Conservation (phyloP, 2,329 filamentous ascomycete genomes). For the Aspergillus flavus region DNA sequence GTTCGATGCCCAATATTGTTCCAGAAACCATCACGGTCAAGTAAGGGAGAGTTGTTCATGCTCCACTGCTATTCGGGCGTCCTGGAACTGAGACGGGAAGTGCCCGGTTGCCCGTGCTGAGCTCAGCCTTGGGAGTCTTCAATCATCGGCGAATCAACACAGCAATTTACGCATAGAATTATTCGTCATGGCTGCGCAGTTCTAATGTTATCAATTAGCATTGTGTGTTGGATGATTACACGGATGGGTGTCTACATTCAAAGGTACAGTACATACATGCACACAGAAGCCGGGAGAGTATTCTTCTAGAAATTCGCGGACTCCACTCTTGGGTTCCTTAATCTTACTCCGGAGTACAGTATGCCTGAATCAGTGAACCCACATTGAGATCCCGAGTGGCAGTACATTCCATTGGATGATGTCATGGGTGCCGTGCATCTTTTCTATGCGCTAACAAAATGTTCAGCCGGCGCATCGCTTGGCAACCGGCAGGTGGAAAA, state of each 20-base stretch:
- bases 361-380: neutral
- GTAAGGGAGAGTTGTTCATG: neutral
- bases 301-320: constrained; percentile 16
- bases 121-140: neutral
- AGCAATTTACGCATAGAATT: neutral
- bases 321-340: constrained; percentile 16
- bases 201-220: neutral
- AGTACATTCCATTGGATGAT: constrained; percentile 13
- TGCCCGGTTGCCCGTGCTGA: constrained; percentile 8
- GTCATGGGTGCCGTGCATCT: constrained; percentile 10
- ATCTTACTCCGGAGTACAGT: constrained; percentile 11
- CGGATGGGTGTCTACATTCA: neutral
- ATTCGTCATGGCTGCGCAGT: neutral
- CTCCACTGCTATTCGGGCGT: constrained; percentile 2
- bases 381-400: constrained; percentile 6
- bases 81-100: neutral
- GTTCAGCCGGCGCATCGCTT: constrained; percentile 1
- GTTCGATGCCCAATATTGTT: neutral
- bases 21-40: neutral
- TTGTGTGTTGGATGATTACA: neutral
- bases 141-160: neutral
- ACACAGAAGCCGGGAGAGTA: neutral
- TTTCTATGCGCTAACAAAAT: neutral
- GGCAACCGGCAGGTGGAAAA: neutral
- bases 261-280: neutral